Evolutionary conservation across 2,329 filamentous ascomycete genomes (phyloP), one percentile per base, ranked within the genome.

Genomic region (Chrysoporthe cubensis): DNA sequence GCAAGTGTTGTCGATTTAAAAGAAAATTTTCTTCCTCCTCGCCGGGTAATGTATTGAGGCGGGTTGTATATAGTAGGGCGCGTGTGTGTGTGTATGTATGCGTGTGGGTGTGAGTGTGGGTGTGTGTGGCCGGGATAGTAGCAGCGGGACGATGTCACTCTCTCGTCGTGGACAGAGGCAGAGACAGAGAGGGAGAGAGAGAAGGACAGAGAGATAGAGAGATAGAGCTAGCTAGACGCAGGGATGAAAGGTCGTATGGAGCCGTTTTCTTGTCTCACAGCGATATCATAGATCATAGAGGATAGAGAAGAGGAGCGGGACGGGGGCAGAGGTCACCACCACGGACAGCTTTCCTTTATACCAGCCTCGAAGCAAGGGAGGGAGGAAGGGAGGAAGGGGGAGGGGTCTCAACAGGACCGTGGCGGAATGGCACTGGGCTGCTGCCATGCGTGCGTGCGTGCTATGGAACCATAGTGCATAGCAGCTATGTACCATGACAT

Each of bases 271-370:
- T 43, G 40, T 4, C 14, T 46, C 11, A 34, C n/a, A 43, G n/a
- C 9, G 26, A 46, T 32, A 16, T 32, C 5, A 11, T n/a, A 26
- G 21, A 16, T 32, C 5, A 11, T 16, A n/a, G 42, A 48, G 9
- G 52, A 37, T 21, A 32, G 62, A 56, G 37, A 56, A 14, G 32
- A 26, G 21, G 14, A 44, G 34, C 26, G 37, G 50, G 34, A 26
- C 11, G 37, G 21, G 14, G 57, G 50, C 58, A 11, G 14, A 37
- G 67, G 62, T 37, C 58, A 67, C 65, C 65, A 59, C 21, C 62
- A 37, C 37, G 32, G 46, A 43, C 34, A 26, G 9, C 57, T 63
- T 68, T 48, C 52, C 60, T 70, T 70, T 70, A 70, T 70, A 67
- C 46, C 40, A 34, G 18, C 57, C 61, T 37, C 61, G 18, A 32